A percentile compares a stretch with the other conserved stretches of the same genome.
Conservation (phyloP, 352 stramenopile genomes). For the Pythium brachiatum region DNA sequence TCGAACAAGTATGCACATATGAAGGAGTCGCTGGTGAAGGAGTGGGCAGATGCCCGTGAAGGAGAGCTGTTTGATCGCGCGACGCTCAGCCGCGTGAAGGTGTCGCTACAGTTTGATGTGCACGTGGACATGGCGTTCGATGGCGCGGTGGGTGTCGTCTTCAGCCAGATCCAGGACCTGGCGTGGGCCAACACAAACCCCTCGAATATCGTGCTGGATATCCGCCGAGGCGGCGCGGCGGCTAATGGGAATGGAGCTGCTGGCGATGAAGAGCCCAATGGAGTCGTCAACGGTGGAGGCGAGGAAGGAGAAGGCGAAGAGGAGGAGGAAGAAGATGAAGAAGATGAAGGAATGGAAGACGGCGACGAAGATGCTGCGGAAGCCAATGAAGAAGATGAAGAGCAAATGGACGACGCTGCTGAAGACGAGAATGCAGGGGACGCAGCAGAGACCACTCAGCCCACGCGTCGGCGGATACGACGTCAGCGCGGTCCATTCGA, state of each 20-base stretch:
- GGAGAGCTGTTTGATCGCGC: slow-evolving; percentile 6
- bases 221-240: background rate
- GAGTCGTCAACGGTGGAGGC: background rate
- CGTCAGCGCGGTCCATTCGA: slow-evolving; percentile 10
- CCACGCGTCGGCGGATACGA: background rate
- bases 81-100: slow-evolving; percentile 8
- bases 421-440: background rate
- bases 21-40: slow-evolving; percentile 4
- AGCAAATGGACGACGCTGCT: background rate
- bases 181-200: slow-evolving; percentile 12
- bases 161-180: slow-evolving; percentile 18
- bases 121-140: slow-evolving; percentile 14
- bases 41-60: background rate
- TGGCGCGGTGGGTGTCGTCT: slow-evolving; percentile 8
- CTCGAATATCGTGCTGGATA: background rate
- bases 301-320: background rate
- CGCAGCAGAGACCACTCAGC: background rate
- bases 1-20: background rate
- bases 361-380: background rate
- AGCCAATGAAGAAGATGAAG: background rate
- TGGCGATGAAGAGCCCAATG: background rate
- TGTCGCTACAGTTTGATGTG: slow-evolving; percentile 12
- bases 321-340: background rate
- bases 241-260: background rate
- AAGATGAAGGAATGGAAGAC: background rate